Percentiles rank a stretch among this genome's conserved stretches.
phyloP scores from a whole-genome alignment of 208 protist genomes.

The Endotrypanum monterogeii region DNA sequence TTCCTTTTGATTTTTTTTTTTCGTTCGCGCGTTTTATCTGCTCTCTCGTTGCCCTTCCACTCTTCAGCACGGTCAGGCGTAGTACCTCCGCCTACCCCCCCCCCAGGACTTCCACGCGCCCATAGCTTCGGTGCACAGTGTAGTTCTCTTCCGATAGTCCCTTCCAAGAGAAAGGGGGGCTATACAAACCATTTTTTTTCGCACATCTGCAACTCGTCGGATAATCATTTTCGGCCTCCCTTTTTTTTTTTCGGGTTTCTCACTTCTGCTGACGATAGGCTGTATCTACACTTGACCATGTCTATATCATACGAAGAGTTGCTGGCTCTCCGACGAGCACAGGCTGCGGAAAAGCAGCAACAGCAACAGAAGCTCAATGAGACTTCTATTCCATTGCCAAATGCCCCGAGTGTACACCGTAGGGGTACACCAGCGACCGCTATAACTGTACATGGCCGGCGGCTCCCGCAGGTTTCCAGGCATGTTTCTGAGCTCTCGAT shows the following conservation, averaged over 20 bases:
- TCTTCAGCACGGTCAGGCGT: not conserved
- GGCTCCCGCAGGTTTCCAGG: not conserved
- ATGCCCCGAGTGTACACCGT: not conserved
- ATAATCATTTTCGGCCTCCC: too few relatives aligned
- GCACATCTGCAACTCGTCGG: not conserved
- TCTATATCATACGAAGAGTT: constrained; percentile 88
- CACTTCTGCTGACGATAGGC: not conserved
- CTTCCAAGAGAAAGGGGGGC: not conserved
- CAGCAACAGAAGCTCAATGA: not conserved
- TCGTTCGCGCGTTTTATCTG: not conserved
- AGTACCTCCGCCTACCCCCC: not conserved
- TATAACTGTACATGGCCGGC: not conserved
- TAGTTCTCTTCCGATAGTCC: not conserved
- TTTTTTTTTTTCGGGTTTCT: constrained; percentile 16
- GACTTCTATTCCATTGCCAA: not conserved
- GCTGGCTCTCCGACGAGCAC: constrained; percentile 80
- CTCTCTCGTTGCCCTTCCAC: not conserved
- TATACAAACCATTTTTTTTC: too few relatives aligned
- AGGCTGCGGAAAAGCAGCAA: constrained; percentile 49
- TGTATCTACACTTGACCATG: constrained; percentile 41
- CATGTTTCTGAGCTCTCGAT: not conserved
- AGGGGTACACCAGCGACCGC: not conserved
- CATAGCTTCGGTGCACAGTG: too few relatives aligned
- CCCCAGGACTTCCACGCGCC: not conserved
- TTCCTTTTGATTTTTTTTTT: not conserved